Evolutionary conservation across 2,329 filamentous ascomycete species (phyloP), one percentile per base, ranked within the genome.

Genomic region (Phialophora tarda): DNA sequence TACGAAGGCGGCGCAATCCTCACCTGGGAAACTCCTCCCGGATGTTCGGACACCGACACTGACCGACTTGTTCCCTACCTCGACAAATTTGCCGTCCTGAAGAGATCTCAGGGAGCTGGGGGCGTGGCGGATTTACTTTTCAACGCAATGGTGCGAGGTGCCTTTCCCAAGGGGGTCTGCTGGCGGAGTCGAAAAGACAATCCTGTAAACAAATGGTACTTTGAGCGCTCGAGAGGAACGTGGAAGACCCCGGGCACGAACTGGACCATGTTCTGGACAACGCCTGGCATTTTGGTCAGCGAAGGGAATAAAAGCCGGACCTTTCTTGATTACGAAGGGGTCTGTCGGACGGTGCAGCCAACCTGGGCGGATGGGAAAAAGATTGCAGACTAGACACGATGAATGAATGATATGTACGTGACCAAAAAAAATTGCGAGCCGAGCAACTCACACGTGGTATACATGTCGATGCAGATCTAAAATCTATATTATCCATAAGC

Each of bases 261-360:
- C 72, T 99, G 95, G 95, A 92, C 93, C 3, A 97, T 98, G 93
- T 99, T 99, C 75, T 99, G 95, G 93, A 99, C 95, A 1, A 95
- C 91, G 0, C 86, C 87, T 55, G 82, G 89, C 63, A 80, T 87
- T 51, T 80, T 85, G 55, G 83, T 82, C n/a, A 12, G 32, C 30
- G 44, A 24, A 11, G 62, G 85, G 66, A 79, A 82, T 41, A 63
- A 65, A 32, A 60, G 58, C 4, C 78, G 82, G 14, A 34, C 66
- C 56, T 86, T 92, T 68, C 76, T 77, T 66, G 90, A 93, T 75
- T 93, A 93, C 74, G 89, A 92, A 76, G 84, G 84, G 61, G 90
- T 93, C n/a, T 93, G 91, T 75, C 84, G 89, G 63, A 81, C 83
- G 53, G 82, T 88, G 78, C 76, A 80, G 71, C 80, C 80, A 5